Evolutionary conservation across 2,329 filamentous ascomycete species (phyloP).

Genomic region (Paramyrothecium roridum): DNA sequence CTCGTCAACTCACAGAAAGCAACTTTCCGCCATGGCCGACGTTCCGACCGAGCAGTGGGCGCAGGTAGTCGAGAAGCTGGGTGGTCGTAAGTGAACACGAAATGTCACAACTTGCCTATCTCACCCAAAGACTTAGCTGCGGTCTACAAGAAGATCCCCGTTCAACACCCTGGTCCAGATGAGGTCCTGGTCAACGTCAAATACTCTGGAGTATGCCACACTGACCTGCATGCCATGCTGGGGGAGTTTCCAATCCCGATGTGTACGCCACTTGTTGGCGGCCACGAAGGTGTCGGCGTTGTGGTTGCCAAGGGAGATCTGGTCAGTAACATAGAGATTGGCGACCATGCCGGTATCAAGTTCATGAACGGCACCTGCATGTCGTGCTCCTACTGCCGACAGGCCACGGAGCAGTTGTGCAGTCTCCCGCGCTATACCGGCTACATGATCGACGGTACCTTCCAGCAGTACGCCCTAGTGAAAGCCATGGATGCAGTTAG

Average conservation of each 20-base stretch:
- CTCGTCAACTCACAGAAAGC: not conserved
- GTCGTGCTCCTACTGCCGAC: conserved; percentile 77
- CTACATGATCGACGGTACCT: conserved; percentile 88
- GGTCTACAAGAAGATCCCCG: conserved; percentile 77
- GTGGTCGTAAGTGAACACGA: conserved; percentile 53
- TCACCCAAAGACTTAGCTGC: conserved; percentile 41
- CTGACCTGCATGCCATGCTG: conserved; percentile 74
- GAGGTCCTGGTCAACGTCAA: conserved; percentile 91
- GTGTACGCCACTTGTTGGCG: conserved; percentile 84
- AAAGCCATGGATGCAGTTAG: conserved; percentile 83
- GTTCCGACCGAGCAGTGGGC: conserved; percentile 88
- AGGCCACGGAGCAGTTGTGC: conserved; percentile 81
- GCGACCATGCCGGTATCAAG: conserved; percentile 85
- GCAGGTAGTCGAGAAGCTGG: conserved; percentile 81
- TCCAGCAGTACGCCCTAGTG: conserved; percentile 88
- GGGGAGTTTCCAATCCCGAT: conserved; percentile 85
- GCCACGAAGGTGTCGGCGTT: conserved; percentile 75
- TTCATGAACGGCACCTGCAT: conserved; percentile 91
- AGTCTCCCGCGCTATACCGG: conserved; percentile 72
- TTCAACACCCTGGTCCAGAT: conserved; percentile 77
- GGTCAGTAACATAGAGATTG: conserved; percentile 74
- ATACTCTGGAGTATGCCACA: conserved; percentile 89
- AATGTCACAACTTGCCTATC: not conserved
- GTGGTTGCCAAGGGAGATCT: conserved; percentile 78
- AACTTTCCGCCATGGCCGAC: conserved; percentile 29